phyloP scores from a whole-genome alignment of 768 basidiomycete species.

The Pisolithus albus region DNA sequence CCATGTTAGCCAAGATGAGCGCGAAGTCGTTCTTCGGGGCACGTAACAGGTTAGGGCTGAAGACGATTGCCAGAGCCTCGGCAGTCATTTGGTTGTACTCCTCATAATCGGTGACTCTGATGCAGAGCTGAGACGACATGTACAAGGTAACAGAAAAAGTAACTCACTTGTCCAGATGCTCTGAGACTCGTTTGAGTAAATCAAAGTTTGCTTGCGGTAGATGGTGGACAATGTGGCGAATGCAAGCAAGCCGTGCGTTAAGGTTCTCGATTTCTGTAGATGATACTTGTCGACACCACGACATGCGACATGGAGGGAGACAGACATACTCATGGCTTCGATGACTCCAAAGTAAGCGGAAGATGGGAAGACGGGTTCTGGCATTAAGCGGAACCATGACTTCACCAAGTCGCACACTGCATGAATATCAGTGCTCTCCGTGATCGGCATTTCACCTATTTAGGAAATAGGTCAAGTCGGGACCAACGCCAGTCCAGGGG shows the following conservation, averaged over 20 bases:
- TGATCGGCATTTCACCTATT: conserved; percentile 54
- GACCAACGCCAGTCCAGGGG: background rate
- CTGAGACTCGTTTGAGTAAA: conserved; percentile 68
- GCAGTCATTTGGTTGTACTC: conserved; percentile 89
- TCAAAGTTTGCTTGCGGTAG: conserved; percentile 73
- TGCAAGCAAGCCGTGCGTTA: conserved; percentile 54
- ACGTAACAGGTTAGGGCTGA: conserved; percentile 73
- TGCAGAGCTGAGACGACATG: background rate
- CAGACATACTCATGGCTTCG: conserved; percentile 57
- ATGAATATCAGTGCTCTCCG: conserved; percentile 63
- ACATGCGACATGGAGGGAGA: background rate
- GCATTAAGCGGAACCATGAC: conserved; percentile 78
- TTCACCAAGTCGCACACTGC: conserved; percentile 80
- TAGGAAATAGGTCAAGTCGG: background rate
- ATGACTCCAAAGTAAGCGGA: conserved; percentile 63
- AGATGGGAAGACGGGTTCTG: conserved; percentile 72
- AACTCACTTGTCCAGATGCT: conserved; percentile 72
- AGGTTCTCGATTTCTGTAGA: conserved; percentile 63
- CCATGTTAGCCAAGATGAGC: conserved; percentile 76
- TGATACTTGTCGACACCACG: background rate
- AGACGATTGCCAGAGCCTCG: conserved; percentile 78
- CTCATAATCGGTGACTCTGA: conserved; percentile 80
- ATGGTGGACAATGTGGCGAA: conserved; percentile 60
- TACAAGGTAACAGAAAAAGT: background rate
- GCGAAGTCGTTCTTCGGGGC: conserved; percentile 75